Base-by-base conservation (phyloP, 441 rosid species). In the Flueggea neowawraea region DNA sequence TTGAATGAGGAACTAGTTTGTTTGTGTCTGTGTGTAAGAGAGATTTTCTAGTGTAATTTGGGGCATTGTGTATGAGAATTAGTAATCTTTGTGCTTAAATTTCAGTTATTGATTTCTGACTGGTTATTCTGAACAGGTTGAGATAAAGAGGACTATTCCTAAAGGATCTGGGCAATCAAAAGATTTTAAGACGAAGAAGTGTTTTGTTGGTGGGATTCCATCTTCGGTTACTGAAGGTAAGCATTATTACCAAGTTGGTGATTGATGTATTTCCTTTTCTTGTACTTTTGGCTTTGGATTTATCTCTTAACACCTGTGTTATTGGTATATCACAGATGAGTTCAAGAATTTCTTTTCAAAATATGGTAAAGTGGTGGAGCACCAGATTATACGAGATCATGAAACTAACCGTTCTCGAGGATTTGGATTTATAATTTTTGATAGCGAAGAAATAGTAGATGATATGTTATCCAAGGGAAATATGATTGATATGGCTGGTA, bases 161-260 rank as follows among this genome's bases (percentile, higher is more conserved):
- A 90, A 86, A 79, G 97, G 93, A 49, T 81, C 90, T 60, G 80
- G 85, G 45, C 97, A 85, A 62, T 72, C 90, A 0, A 89, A 82
- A 74, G 96, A 84, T 68, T 74, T 90, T 54, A 90, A 87, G 74
- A 93, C 97, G 0, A 93, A 85, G 87, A 90, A 88, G 80, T 88
- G 90, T 57, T 93, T 93, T 68, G 86, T 93, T 61, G 95, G 97
- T 61, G 98, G 98, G 48, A 85, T 93, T 47, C 98, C 97, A 56
- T 78, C 95, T 0, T 52, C 86, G 10, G 80, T 87, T 41, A 80
- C 90, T 1, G 96, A 90, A 79, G 98, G 97, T 85, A 75, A 68
- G 49, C n/a, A n/a, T 16, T 45, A 47, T 51, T 67, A n/a, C 43
- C 12, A 32, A 44, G 6, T 48, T 31, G 9, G 11, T 66, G 22